A percentile compares a stretch with the other conserved stretches of the same genome.
Evolutionary conservation across 768 basidiomycete genomes (phyloP).

Genomic region (Cyathus striatus): DNA sequence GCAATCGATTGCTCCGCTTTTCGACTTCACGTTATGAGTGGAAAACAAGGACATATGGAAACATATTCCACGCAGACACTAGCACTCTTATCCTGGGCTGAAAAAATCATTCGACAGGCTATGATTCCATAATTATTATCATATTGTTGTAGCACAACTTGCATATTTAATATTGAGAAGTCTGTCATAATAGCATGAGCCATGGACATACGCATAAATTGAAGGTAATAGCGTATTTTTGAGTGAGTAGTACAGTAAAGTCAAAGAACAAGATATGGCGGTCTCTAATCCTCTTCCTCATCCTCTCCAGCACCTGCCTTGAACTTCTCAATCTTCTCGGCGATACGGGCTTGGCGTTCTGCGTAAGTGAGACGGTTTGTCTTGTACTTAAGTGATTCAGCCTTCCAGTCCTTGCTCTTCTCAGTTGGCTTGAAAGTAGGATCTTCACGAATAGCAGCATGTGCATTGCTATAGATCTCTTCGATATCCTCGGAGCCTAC

Average conservation of each 20-base stretch:
- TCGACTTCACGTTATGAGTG: slow-evolving; percentile 36
- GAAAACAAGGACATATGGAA: slow-evolving; percentile 32
- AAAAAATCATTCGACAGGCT: slow-evolving; percentile 19
- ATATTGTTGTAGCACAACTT: too few species aligned
- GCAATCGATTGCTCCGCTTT: slow-evolving; percentile 56
- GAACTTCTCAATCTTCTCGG: slow-evolving; percentile 89
- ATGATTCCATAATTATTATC: too few species aligned
- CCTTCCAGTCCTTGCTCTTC: slow-evolving; percentile 89
- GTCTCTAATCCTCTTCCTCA: slow-evolving; percentile 51
- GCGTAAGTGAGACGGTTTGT: slow-evolving; percentile 63
- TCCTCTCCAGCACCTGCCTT: slow-evolving; percentile 53
- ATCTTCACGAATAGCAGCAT: slow-evolving; percentile 94
- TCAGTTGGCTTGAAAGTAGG: slow-evolving; percentile 87
- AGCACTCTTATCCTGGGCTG: slow-evolving; percentile 51
- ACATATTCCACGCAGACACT: slow-evolving; percentile 34
- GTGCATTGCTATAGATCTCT: slow-evolving; percentile 89
- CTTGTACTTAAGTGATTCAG: slow-evolving; percentile 73
- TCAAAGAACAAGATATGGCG: too few species aligned
- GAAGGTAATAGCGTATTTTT: too few species aligned
- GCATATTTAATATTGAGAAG: too few species aligned
- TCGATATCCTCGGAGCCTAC: slow-evolving; percentile 96
- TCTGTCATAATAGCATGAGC: too few species aligned
- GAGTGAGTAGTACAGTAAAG: too few species aligned
- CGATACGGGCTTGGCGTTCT: slow-evolving; percentile 76
- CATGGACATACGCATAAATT: too few species aligned